phyloP scores from a whole-genome alignment of 1,284 basidiomycete species.

The Leccinum cinnamomeum region DNA sequence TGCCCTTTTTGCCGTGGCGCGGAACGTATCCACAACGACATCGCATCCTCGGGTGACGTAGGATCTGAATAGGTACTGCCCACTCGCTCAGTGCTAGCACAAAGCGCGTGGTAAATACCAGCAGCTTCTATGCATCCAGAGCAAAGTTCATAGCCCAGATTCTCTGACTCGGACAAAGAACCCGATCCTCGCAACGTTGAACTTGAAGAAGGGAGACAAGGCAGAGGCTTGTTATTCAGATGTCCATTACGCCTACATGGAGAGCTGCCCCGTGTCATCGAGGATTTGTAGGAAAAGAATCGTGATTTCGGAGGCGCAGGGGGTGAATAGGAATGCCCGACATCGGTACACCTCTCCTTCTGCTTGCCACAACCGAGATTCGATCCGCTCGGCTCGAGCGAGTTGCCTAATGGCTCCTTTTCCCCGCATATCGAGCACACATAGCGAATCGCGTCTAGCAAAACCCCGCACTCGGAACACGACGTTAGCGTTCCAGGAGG shows the following conservation, averaged over 20 bases:
- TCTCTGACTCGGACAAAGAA: constrained; percentile 19
- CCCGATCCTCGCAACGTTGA: constrained; percentile 18
- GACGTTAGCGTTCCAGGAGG: constrained; percentile 73
- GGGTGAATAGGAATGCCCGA: constrained; percentile 28
- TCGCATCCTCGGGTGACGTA: constrained; percentile 51
- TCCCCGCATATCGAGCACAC: constrained; percentile 86
- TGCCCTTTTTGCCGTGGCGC: constrained; percentile 69
- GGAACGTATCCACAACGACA: constrained; percentile 56
- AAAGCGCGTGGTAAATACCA: constrained; percentile 75
- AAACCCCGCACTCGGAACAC: constrained; percentile 76
- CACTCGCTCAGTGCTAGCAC: constrained; percentile 51
- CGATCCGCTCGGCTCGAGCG: constrained; percentile 8
- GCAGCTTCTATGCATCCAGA: constrained; percentile 71
- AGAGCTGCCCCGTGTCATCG: constrained; percentile 24
- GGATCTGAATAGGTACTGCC: constrained; percentile 39
- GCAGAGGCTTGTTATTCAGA: constrained; percentile 40
- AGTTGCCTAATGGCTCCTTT: constrained; percentile 46
- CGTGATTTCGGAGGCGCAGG: constrained; percentile 27
- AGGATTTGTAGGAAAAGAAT: constrained; percentile 40
- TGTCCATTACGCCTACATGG: constrained; percentile 26
- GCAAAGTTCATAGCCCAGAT: constrained; percentile 80
- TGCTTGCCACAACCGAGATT: constrained; percentile 29
- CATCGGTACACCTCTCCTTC: constrained; percentile 35
- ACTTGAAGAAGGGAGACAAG: constrained; percentile 37
- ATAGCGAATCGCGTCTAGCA: constrained; percentile 80